Evolutionary conservation across 2,329 filamentous ascomycete species (phyloP).

Genomic region (Verticillium albo-atrum): DNA sequence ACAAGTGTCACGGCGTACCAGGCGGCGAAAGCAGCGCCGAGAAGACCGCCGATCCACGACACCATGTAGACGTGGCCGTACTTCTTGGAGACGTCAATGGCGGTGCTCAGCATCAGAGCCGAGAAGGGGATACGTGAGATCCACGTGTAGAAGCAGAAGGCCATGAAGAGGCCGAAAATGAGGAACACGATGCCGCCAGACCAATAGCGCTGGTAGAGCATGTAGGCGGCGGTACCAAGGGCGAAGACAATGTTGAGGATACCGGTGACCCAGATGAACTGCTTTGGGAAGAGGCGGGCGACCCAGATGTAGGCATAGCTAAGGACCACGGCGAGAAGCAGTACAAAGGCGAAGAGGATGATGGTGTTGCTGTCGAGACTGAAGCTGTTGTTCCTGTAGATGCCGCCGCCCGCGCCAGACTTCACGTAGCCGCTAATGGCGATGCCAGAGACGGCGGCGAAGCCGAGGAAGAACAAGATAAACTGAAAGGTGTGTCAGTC

Average conservation of each 20-base stretch:
- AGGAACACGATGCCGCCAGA: conserved; percentile 85
- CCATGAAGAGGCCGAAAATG: conserved; percentile 73
- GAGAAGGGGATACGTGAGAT: conserved; percentile 87
- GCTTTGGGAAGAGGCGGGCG: conserved; percentile 75
- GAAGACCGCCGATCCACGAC: conserved; percentile 74
- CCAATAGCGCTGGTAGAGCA: conserved; percentile 72
- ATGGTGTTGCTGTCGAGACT: conserved; percentile 78
- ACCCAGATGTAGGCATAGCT: conserved; percentile 73
- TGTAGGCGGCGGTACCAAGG: conserved; percentile 82
- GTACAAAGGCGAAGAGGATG: conserved; percentile 75
- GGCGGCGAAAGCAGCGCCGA: conserved; percentile 70
- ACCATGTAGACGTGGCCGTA: conserved; percentile 85
- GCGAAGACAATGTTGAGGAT: conserved; percentile 83
- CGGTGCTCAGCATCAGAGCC: conserved; percentile 81
- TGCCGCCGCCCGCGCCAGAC: conserved; percentile 62
- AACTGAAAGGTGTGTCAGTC: conserved; percentile 41
- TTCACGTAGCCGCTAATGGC: conserved; percentile 72
- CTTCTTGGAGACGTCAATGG: conserved; percentile 77
- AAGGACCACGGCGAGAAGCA: conserved; percentile 68
- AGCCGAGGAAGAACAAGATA: conserved; percentile 67
- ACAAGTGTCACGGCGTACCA: conserved; percentile 88
- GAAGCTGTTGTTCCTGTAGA: conserved; percentile 68
- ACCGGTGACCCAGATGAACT: conserved; percentile 89
- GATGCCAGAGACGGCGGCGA: conserved; percentile 70
- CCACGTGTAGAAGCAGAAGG: conserved; percentile 85